A percentile compares a stretch with the other conserved stretches of the same genome.
Evolutionary conservation across 2,329 filamentous ascomycete species (phyloP).

Genomic region (Emergomyces pasteurianus): DNA sequence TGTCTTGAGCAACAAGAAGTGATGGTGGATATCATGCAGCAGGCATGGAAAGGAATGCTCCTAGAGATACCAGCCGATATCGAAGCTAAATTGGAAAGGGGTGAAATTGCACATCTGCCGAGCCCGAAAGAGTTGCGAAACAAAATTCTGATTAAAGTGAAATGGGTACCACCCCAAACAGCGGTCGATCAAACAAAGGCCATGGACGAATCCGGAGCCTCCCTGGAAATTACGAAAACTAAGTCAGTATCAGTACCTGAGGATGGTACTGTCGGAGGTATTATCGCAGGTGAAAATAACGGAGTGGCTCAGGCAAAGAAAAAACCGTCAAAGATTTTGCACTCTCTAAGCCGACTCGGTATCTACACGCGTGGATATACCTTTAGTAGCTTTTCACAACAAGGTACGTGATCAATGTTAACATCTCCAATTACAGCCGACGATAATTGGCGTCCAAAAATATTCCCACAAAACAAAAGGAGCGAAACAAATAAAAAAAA

Average conservation of each 20-base stretch:
- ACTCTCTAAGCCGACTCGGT: slow-evolving; percentile 60
- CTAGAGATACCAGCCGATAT: slow-evolving; percentile 52
- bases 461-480: not conserved
- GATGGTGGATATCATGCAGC: slow-evolving; percentile 89
- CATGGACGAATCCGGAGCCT: slow-evolving; percentile 10
- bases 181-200: slow-evolving; percentile 16
- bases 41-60: slow-evolving; percentile 68
- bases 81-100: slow-evolving; percentile 35
- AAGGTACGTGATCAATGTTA: slow-evolving; percentile 35
- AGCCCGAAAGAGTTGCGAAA: slow-evolving; percentile 58
- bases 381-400: slow-evolving; percentile 60
- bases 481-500: not conserved
- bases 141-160: slow-evolving; percentile 79
- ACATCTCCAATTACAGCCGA: not conserved
- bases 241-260: slow-evolving; percentile 29
- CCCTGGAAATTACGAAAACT: slow-evolving; percentile 4
- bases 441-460: not conserved
- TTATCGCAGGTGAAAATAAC: not conserved
- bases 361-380: slow-evolving; percentile 80
- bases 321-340: slow-evolving; percentile 52
- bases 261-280: slow-evolving; percentile 17
- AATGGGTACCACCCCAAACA: slow-evolving; percentile 44
- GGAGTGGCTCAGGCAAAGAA: slow-evolving; percentile 24
- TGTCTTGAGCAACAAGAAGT: slow-evolving; percentile 70
- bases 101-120: slow-evolving; percentile 41